Base-by-base conservation (phyloP, 805 yeast genomes). In the Candida alai region DNA sequence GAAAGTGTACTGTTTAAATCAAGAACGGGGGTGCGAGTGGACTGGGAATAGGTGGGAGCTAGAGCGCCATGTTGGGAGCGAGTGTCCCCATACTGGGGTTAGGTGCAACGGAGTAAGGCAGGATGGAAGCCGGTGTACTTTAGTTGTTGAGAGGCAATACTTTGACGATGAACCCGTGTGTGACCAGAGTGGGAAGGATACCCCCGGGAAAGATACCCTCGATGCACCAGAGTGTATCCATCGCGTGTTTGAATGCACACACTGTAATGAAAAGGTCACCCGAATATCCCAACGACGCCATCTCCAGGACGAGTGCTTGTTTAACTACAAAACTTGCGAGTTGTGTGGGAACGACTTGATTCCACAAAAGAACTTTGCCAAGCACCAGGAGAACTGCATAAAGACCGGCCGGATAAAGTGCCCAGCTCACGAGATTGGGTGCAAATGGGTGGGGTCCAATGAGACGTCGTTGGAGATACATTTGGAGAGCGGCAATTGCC, bases 11-110 rank as follows among this genome's bases (percentile, higher is more conserved):
- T 80, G 88, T 48, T 60, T 78, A 32, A 73, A 75, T 44, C 32
- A 43, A 5, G 56, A 49, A 24, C 49, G 80, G 29, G 86, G 85
- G 0, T 80, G 87, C 49, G 49, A 40, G 1, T 73, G 78, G 76
- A 45, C 42, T 4, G 83, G 81, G 3, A 64, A 73, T 35, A 57
- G 85, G 15, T 78, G 85, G 81, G 68, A 71, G 34, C 47, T 79
- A 5, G 68, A 68, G 32, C 65, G 56, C 28, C 87, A 80, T 53
- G 51, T 74, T 3, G 6, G 51, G 18, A 40, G 40, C 0, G 61
- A 56, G 15, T 64, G 70, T 44, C 60, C 54, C 2, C 52, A 47
- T 28, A 64, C 69, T 2, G 68, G 69, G 0, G 62, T 63, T 1
- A 17, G 17, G 17, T 64, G 70, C 35, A 42, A 49, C 30, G 62